phyloP scores from a whole-genome alignment of 495 filamentous ascomycete genomes.

The Podospora didyma region DNA sequence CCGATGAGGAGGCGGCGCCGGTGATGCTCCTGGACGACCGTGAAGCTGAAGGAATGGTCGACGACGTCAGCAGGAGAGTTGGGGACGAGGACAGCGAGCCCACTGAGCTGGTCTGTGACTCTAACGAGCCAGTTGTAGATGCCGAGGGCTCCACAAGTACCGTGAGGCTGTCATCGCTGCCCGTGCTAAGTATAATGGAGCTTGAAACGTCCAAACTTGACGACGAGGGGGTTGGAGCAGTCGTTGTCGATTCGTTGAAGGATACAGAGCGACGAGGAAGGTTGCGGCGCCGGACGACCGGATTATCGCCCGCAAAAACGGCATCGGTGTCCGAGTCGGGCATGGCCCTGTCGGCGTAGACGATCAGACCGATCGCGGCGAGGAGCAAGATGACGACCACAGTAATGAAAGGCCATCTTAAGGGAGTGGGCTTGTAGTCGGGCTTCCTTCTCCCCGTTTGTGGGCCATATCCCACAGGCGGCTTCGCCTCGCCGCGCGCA shows the following conservation, averaged over 20 bases:
- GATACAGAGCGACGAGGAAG: not conserved
- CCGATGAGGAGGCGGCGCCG: not conserved
- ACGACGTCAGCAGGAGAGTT: no score
- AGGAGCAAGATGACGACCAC: slow-evolving; percentile 20
- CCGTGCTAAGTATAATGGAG: no score
- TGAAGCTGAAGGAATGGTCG: no score
- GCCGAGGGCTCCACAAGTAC: not conserved
- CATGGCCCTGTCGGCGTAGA: slow-evolving; percentile 26
- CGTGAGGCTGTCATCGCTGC: no score
- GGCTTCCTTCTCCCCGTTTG: slow-evolving; percentile 4
- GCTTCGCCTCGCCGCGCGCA: slow-evolving; percentile 5
- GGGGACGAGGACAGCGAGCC: not conserved
- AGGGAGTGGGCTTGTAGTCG: slow-evolving; percentile 30
- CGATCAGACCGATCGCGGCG: slow-evolving; percentile 23
- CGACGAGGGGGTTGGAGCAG: no score
- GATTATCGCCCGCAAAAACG: slow-evolving; percentile 14
- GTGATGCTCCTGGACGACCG: no score
- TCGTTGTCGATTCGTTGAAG: not conserved
- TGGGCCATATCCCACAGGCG: not conserved
- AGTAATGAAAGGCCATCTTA: slow-evolving; percentile 31
- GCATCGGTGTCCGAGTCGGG: slow-evolving; percentile 26
- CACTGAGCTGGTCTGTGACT: not conserved
- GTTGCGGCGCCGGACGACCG: slow-evolving; percentile 7
- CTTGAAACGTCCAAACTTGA: no score
- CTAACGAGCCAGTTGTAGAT: not conserved